Evolutionary conservation across 768 basidiomycete genomes (phyloP).

Genomic region (Termitomyces sp.): DNA sequence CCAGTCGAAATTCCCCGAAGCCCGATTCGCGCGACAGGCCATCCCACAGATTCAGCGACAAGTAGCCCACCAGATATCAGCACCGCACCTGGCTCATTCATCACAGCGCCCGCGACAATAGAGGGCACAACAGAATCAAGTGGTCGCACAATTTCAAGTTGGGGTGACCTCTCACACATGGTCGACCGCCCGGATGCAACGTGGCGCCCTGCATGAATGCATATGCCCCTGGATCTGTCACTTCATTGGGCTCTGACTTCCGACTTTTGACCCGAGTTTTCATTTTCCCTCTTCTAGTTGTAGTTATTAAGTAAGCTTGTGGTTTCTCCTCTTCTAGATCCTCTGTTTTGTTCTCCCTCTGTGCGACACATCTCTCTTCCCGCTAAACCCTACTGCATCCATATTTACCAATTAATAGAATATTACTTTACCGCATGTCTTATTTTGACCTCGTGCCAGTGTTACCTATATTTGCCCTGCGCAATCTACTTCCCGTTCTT

Average conservation of each 20-base stretch:
- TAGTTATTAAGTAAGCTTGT: not conserved
- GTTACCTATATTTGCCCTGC: not conserved
- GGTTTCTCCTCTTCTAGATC: not conserved
- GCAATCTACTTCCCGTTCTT: not conserved
- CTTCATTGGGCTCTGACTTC: slow-evolving; percentile 5
- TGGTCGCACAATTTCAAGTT: slow-evolving; percentile 42
- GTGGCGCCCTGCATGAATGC: slow-evolving; percentile 36
- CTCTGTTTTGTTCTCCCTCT: not conserved
- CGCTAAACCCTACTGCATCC: not conserved
- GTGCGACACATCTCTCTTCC: not conserved
- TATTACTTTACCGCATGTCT: slow-evolving; percentile 10
- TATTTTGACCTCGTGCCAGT: not conserved
- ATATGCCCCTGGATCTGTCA: slow-evolving; percentile 15
- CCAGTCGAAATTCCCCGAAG: slow-evolving; percentile 13
- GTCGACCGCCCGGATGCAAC: slow-evolving; percentile 32
- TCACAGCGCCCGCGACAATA: slow-evolving; percentile 61
- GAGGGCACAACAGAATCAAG: slow-evolving; percentile 54
- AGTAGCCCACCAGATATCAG: slow-evolving; percentile 60
- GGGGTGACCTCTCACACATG: slow-evolving; percentile 43
- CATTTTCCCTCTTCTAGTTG: slow-evolving; percentile 7
- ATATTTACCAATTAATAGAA: slow-evolving; percentile 20
- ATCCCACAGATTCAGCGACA: slow-evolving; percentile 16
- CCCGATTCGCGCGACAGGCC: slow-evolving; percentile 7
- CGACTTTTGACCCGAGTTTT: slow-evolving; percentile 6
- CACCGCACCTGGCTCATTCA: slow-evolving; percentile 65